Evolutionary conservation across 225 moss, liverwort and hornwort genomes (phyloP).

Genomic region (Lunularia cruciata): DNA sequence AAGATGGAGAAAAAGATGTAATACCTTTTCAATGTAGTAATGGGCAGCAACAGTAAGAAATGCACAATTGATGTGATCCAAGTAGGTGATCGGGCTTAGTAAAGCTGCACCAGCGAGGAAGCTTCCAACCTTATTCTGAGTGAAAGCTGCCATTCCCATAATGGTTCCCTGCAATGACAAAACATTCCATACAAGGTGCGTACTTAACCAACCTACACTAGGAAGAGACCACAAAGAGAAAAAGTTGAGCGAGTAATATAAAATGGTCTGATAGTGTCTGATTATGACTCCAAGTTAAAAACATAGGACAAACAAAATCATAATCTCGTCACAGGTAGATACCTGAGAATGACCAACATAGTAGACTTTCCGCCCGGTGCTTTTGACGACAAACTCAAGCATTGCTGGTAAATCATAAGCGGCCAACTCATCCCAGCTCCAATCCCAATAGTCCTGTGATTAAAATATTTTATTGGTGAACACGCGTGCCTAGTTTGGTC

Average conservation of each 20-base stretch:
- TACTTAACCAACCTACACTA: too few relatives aligned
- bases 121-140: slow-evolving; percentile 53
- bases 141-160: slow-evolving; percentile 82
- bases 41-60: slow-evolving; percentile 77
- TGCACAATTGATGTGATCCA: slow-evolving; percentile 75
- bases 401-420: slow-evolving; percentile 66
- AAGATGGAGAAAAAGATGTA: not conserved
- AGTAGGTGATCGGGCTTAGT: slow-evolving; percentile 86
- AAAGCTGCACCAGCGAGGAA: slow-evolving; percentile 78
- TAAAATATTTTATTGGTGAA: not conserved
- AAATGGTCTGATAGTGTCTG: too few relatives aligned
- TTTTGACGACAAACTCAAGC: slow-evolving; percentile 45
- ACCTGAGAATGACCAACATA: slow-evolving; percentile 92
- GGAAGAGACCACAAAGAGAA: too few relatives aligned
- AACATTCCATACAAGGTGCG: too few relatives aligned
- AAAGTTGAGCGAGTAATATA: too few relatives aligned
- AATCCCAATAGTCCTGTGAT: slow-evolving; percentile 70
- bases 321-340: not conserved
- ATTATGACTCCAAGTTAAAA: too few relatives aligned
- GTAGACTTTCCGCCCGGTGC: slow-evolving; percentile 50
- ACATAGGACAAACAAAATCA: too few relatives aligned
- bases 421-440: slow-evolving; percentile 78
- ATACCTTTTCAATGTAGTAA: slow-evolving; percentile 66
- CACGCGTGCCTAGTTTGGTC: not conserved
- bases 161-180: slow-evolving; percentile 98